Percentiles rank a stretch among this genome's conserved stretches.
phyloP scores from a whole-genome alignment of 1,139 yeast genomes.

The Geotrichum citri-aurantii region DNA sequence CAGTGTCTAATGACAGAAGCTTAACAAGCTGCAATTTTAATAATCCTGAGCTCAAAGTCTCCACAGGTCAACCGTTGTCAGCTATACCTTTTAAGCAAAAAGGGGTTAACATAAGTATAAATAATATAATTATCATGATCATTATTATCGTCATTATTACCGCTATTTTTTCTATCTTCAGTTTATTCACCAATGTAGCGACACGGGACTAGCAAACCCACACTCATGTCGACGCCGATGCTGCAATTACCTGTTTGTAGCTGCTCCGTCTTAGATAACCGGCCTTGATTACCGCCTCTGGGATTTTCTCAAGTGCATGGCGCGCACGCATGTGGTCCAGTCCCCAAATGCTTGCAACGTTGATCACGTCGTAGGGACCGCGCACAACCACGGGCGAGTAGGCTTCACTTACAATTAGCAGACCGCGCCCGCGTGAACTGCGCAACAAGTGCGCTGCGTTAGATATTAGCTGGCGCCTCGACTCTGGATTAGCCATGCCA shows the following conservation, averaged over 20 bases:
- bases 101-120: not conserved
- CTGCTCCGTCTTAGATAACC: conserved; percentile 69
- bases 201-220: not conserved
- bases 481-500: conserved; percentile 26
- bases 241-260: conserved; percentile 36
- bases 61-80: not conserved
- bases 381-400: conserved; percentile 52
- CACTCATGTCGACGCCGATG: conserved; percentile 8
- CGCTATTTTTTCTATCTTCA: not conserved
- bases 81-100: not conserved
- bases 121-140: not conserved
- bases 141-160: not conserved
- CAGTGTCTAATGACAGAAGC: not conserved
- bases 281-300: conserved; percentile 58
- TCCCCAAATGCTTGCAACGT: conserved; percentile 64
- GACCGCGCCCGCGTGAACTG: conserved; percentile 74
- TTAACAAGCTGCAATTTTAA: not conserved
- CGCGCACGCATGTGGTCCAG: conserved; percentile 57
- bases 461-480: conserved; percentile 57
- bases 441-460: conserved; percentile 74
- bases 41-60: not conserved
- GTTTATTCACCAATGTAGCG: not conserved
- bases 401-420: conserved; percentile 77
- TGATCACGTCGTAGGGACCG: conserved; percentile 61
- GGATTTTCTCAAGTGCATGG: conserved; percentile 52